These are phyloP conservation scores for Cyberlindnera subsufficiens DNA, from an alignment of 805 yeast genomes.

Conservation along the genomic window DNA sequence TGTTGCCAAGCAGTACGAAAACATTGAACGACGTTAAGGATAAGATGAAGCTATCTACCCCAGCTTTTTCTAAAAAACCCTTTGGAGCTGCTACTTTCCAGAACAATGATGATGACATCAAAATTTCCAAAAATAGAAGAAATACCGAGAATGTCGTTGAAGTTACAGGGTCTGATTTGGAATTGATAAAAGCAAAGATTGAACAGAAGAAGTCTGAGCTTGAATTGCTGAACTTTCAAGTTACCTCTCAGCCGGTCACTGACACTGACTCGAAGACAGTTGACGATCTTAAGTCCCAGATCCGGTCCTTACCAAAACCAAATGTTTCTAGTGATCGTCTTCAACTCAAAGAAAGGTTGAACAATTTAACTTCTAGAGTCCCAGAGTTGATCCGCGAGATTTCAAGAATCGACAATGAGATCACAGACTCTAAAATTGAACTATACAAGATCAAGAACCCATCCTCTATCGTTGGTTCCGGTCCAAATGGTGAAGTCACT, in stretches of 20 bases:
- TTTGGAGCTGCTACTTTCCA: constrained; percentile 48
- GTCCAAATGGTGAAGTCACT: constrained; percentile 81
- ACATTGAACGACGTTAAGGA: constrained; percentile 71
- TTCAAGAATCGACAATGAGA: constrained; percentile 57
- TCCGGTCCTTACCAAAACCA: constrained; percentile 38
- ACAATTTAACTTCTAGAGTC: constrained; percentile 60
- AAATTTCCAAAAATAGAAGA: constrained; percentile 63
- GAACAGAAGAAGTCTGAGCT: constrained; percentile 67
- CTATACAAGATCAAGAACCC: constrained; percentile 65
- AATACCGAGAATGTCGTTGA: constrained; percentile 20
- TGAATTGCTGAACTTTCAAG: constrained; percentile 56
- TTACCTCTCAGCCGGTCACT: constrained; percentile 19
- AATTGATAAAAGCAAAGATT: constrained; percentile 55
- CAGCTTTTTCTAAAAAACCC: constrained; percentile 13
- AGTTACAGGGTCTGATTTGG: constrained; percentile 24
- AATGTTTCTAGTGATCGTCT: constrained; percentile 29
- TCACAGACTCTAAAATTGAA: constrained; percentile 61
- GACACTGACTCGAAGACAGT: constrained; percentile 47
- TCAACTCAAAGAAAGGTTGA: constrained; percentile 50
- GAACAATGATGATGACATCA: constrained; percentile 60
- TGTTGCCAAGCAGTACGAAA: constrained; percentile 81
- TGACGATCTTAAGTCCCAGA: constrained; percentile 56
- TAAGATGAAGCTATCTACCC: constrained; percentile 23
- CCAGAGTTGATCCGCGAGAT: constrained; percentile 67
- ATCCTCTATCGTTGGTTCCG: constrained; percentile 69